These are phyloP conservation scores for Myriosclerotinia curreyana DNA, from an alignment of 2,329 filamentous ascomycete genomes.

Conservation along the genomic window DNA sequence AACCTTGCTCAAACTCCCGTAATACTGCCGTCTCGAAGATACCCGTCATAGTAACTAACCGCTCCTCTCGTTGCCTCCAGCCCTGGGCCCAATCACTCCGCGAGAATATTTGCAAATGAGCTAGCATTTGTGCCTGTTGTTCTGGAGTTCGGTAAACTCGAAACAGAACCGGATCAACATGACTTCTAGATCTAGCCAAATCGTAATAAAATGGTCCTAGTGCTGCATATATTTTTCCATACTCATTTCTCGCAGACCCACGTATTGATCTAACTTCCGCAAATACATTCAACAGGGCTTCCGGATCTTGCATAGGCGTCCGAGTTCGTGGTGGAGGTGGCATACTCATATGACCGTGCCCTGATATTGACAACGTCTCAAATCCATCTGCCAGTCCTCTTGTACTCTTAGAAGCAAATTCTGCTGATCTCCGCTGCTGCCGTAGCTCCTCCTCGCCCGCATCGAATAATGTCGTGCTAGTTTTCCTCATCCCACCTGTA, in stretches of 20 bases:
- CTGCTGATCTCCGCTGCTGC: slow-evolving; percentile 45
- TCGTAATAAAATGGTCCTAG: slow-evolving; percentile 87
- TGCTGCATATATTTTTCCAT: slow-evolving; percentile 84
- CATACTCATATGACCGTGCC: slow-evolving; percentile 40
- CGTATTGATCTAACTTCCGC: slow-evolving; percentile 72
- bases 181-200: slow-evolving; percentile 66
- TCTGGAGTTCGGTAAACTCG: slow-evolving; percentile 83
- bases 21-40: slow-evolving; percentile 90
- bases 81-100: slow-evolving; percentile 78
- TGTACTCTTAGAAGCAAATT: slow-evolving; percentile 31
- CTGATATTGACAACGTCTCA: slow-evolving; percentile 64
- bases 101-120: slow-evolving; percentile 74
- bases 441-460: slow-evolving; percentile 64
- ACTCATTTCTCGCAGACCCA: slow-evolving; percentile 83
- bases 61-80: slow-evolving; percentile 67
- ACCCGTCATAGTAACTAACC: slow-evolving; percentile 68
- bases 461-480: slow-evolving; percentile 68
- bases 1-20: slow-evolving; percentile 89
- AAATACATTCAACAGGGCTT: slow-evolving; percentile 66
- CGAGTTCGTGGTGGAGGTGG: slow-evolving; percentile 32
- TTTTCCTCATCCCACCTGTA: slow-evolving; percentile 36
- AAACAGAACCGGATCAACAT: slow-evolving; percentile 80
- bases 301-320: slow-evolving; percentile 54
- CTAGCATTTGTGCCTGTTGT: slow-evolving; percentile 83
- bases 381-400: slow-evolving; percentile 66